phyloP scores from a whole-genome alignment of 2,329 filamentous ascomycete species.

The Gliomastix tumulicola region DNA sequence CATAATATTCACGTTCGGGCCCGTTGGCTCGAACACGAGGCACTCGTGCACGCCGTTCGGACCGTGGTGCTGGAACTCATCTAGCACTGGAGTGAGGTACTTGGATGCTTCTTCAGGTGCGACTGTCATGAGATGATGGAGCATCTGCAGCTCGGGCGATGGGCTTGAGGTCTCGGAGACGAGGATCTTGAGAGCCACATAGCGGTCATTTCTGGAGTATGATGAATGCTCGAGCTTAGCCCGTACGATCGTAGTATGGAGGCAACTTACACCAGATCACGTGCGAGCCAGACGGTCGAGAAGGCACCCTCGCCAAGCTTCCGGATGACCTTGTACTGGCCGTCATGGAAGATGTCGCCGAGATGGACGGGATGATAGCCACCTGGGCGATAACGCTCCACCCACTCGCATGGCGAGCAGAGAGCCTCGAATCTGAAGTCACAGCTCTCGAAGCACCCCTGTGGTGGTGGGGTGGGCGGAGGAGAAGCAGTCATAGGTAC shows the following conservation, averaged over 20 bases:
- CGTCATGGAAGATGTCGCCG: conserved; percentile 7
- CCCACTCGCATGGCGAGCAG: not conserved
- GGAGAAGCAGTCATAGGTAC: too few species aligned
- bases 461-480: too few species aligned
- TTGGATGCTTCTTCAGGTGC: conserved; percentile 10
- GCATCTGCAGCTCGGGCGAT: not conserved
- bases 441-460: too few species aligned
- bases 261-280: conserved; percentile 12
- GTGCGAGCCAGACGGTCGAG: conserved; percentile 15
- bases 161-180: not conserved
- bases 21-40: conserved; percentile 21
- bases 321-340: conserved; percentile 9
- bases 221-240: not conserved
- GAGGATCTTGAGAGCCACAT: conserved; percentile 4
- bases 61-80: conserved; percentile 17
- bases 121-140: conserved; percentile 4
- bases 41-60: conserved; percentile 22
- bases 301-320: conserved; percentile 10
- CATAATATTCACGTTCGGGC: conserved; percentile 25
- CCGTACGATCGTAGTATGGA: not conserved
- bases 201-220: not conserved
- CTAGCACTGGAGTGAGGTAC: conserved; percentile 21
- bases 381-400: conserved; percentile 6
- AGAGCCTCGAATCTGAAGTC: conserved; percentile 22
- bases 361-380: conserved; percentile 11